Base-by-base conservation (phyloP, 2,329 filamentous ascomycete species). In the Hymenoscyphus linearis region DNA sequence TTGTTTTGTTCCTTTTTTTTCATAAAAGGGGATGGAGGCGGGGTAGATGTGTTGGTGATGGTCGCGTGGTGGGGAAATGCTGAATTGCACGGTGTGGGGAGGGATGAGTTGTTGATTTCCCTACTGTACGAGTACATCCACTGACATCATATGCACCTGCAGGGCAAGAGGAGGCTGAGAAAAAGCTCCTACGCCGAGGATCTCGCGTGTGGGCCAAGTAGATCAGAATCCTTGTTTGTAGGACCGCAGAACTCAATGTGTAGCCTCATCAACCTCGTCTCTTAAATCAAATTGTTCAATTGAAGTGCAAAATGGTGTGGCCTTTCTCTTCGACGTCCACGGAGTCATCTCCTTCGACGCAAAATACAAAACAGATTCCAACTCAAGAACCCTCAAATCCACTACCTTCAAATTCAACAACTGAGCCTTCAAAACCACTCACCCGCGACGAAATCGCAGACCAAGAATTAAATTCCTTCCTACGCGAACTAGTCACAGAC, bases 251-350 rank as follows among this genome's bases (percentile, higher is more conserved):
- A 25, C 52, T 52, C 12, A 22, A 16, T 12, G 35, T 52, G 22
- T 52, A 65, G 59, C 58, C 55, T 59, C 60, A 61, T 58, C 54
- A 55, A 52, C 57, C 27, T 35, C 60, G 16, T 40, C 40, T 18
- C 9, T 50, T 22, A 22, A 12, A 18, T 18, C 40, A 25, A 0
- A 12, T 12, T 2, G 26, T 25, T 31, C 40, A 36, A 55, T 35
- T 53, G 44, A 37, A 18, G 35, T 47, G 65, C 68, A 76, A 60
- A n/a, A 87, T 87, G 85, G 84, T 83, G 66, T 87, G 85, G 85
- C 76, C 85, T 64, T 87, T 83, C 82, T 55, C 66, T 16, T 72
- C 69, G 18, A 56, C 64, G 44, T 54, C 67, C 18, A 67, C 64
- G 67, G 52, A 64, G 25, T 53, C 57, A 10, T 47, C 57, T 18